Evolutionary conservation across 2,329 filamentous ascomycete genomes (phyloP), one percentile per base, ranked within the genome.

Genomic region (Ramichloridium luteum): DNA sequence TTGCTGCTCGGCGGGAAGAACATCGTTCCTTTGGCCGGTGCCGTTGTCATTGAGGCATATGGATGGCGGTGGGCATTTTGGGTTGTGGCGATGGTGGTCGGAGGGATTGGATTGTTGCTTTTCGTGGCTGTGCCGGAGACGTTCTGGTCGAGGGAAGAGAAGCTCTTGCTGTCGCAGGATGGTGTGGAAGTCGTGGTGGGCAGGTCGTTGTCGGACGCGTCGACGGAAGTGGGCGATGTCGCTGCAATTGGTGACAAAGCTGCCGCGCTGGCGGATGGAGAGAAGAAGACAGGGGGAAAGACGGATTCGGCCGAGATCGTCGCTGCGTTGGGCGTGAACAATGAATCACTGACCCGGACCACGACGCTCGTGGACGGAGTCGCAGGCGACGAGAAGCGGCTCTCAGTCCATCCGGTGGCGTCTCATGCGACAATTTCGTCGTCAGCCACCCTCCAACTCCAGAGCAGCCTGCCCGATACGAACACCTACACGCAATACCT

Each of bases 81-180:
- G 79, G 76, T 93, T 34, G 75, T 93, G 27, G 74, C 85, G 1
- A 81, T 93, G 3, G 62, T 93, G 6, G 80, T 85, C 18, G 82
- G 67, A 0, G 70, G 82, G 28, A 77, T 75, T 37, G 68, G 76
- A 22, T 54, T 72, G 13, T 60, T 93, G 3, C 65, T 96, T 1
- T 93, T 93, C 53, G 66, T 94, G 37, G 93, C 93, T 46, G 82
- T 93, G 0, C 88, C 88, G 0, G 88, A 96, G 59, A 93, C 85
- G 0, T 94, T 93, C 44, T 96, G 88, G 88, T 32, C 53, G 41
- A 30, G 32, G 30, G 8, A 59, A 59, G 45, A 51, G 41, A 43
- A 42, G 45, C 28, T 20, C 16, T 28, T 22, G 20, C 13, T 41
- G 13, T 17, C 22, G 35, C 25, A 51, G 40, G 28, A 32, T 41